These are phyloP conservation scores for Metschnikowia shivogae DNA, from an alignment of 805 yeast species.

Conservation along the genomic window DNA sequence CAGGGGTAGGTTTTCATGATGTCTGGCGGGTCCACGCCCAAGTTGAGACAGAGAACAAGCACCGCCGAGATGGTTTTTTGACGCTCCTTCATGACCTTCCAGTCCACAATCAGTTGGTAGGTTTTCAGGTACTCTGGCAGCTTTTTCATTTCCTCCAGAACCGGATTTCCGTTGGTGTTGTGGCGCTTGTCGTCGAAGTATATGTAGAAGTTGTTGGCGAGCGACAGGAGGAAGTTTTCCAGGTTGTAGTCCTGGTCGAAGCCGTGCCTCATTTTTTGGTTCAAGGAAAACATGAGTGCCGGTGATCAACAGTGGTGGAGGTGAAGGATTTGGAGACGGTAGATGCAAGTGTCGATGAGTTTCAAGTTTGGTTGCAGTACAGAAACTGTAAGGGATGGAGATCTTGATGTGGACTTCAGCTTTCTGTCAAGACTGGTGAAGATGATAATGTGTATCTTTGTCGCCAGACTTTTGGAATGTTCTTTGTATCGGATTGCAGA, in stretches of 20 bases:
- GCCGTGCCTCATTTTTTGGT: conserved; percentile 59
- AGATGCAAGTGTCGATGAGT: not conserved
- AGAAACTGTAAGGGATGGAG: too few species aligned
- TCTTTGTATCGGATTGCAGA: not conserved
- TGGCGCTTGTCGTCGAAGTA: conserved; percentile 93
- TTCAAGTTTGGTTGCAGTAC: too few species aligned
- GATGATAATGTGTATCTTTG: too few species aligned
- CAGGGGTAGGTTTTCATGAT: conserved; percentile 88
- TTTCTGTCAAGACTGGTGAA: too few species aligned
- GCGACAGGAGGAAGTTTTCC: conserved; percentile 50
- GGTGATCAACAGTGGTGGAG: too few species aligned
- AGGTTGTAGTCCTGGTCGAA: conserved; percentile 59
- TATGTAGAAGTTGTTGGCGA: conserved; percentile 68
- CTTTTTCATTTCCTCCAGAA: conserved; percentile 48
- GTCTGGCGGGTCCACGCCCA: conserved; percentile 98
- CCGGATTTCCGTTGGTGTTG: conserved; percentile 82
- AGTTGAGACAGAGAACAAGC: conserved; percentile 78
- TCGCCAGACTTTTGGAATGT: too few species aligned
- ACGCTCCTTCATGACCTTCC: conserved; percentile 88
- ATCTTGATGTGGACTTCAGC: too few species aligned
- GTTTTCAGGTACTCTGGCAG: conserved; percentile 39
- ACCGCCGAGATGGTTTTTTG: conserved; percentile 94
- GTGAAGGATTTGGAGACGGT: not conserved
- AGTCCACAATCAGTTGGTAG: conserved; percentile 74
- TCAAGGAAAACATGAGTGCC: conserved; percentile 24